Percentiles rank a stretch among this genome's conserved stretches.
These are phyloP conservation scores for Pichia sp. DNA, from an alignment of 1,139 yeast genomes.

Conservation along the genomic window DNA sequence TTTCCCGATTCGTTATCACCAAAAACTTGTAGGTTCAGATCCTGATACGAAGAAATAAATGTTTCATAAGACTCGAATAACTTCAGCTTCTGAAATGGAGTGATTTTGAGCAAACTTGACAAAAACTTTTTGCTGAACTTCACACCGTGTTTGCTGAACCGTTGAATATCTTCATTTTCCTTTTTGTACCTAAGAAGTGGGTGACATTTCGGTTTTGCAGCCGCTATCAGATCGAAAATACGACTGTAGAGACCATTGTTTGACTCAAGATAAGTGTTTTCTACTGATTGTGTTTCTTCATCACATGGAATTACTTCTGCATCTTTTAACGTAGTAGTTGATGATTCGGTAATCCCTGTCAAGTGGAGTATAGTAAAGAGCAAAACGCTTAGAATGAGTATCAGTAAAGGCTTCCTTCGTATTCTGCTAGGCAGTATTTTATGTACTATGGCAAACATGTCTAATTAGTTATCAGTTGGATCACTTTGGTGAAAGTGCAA, in stretches of 20 bases:
- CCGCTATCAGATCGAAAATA: conserved; percentile 22
- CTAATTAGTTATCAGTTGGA: no score
- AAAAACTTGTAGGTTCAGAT: conserved; percentile 17
- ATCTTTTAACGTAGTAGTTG: no score
- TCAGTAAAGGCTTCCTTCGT: background rate
- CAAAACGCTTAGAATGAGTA: background rate
- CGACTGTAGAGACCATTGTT: conserved; percentile 5
- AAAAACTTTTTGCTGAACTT: conserved; percentile 26
- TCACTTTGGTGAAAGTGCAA: no score
- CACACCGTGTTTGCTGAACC: conserved; percentile 29
- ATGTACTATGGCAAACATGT: background rate
- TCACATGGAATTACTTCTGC: no score
- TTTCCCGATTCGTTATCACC: conserved; percentile 12
- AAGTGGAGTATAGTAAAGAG: background rate
- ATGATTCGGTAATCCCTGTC: no score
- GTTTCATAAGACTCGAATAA: conserved; percentile 23
- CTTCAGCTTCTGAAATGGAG: conserved; percentile 16
- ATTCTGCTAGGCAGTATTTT: background rate
- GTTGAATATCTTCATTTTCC: conserved; percentile 26
- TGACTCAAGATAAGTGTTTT: no score
- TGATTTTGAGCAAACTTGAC: conserved; percentile 22
- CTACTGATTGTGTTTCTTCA: no score
- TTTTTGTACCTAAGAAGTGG: conserved; percentile 23
- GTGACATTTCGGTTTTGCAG: conserved; percentile 23
- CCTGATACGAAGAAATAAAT: conserved; percentile 15